Evolutionary conservation across 345 rosid genomes (phyloP).

Genomic region (Populus davidiana): DNA sequence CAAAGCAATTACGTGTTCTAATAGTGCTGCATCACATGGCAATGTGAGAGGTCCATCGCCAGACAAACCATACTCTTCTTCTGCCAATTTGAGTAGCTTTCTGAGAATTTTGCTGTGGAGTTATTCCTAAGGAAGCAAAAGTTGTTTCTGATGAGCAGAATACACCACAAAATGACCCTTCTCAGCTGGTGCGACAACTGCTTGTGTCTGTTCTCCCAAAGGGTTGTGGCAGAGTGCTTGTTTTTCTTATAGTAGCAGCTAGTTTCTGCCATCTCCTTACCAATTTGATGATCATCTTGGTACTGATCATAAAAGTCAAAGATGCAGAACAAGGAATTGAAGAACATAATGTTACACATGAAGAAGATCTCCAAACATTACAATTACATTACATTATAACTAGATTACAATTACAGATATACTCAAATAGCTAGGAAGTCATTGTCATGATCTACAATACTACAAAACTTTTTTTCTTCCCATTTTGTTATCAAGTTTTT

Average conservation of each 20-base stretch:
- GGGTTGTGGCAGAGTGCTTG: background rate
- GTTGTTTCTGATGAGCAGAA: background rate
- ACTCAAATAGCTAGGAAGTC: too few relatives aligned
- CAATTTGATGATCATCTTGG: background rate
- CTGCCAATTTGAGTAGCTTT: slow-evolving; percentile 10
- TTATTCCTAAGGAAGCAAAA: slow-evolving; percentile 5
- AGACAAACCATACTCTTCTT: slow-evolving; percentile 16
- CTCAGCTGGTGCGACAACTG: background rate
- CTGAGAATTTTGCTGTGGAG: background rate
- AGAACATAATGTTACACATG: too few relatives aligned
- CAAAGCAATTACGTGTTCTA: slow-evolving; percentile 1
- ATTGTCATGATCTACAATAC: too few relatives aligned
- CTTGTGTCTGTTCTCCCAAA: background rate
- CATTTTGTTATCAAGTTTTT: too few relatives aligned
- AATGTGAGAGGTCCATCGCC: slow-evolving; percentile 4
- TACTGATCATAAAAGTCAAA: background rate
- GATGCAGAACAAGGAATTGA: too few relatives aligned
- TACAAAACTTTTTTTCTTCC: too few relatives aligned
- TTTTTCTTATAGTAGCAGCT: background rate
- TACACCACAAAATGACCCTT: slow-evolving; percentile 15
- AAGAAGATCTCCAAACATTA: too few relatives aligned
- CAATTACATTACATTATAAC: too few relatives aligned
- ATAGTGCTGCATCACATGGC: slow-evolving; percentile 7
- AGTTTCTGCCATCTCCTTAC: slow-evolving; percentile 2
- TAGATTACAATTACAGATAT: background rate